Base-by-base conservation (phyloP, 108 stramenopile genomes). In the Poteriospumella lacustris region DNA sequence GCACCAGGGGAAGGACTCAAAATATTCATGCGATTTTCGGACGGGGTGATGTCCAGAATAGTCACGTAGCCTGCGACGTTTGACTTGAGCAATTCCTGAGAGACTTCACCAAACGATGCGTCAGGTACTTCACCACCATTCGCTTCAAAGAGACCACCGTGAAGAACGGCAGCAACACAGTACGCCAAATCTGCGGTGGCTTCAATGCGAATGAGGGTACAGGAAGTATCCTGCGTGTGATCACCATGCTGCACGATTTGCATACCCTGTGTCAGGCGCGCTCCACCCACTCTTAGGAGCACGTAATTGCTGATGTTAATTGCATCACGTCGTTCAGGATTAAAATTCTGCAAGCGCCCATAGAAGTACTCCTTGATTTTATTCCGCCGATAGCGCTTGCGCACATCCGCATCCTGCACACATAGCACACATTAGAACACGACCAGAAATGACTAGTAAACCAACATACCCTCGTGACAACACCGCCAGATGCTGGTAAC, bases 1-100 rank as follows among this genome's bases (percentile, higher is more conserved):
- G 81, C 78, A 19, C 85, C 85, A 24, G 82, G 85, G 31, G 82
- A 85, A 36, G 85, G 85, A 67, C 81, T 79, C 42, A 85, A 39
- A 1, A 84, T 80, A 9, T 43, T 78, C 24, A 85, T 78, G 41
- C 81, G 76, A 47, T 83, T 62, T 47, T 81, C 59, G 26, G 80
- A 80, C 44, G 83, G 58, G 58, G 83, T 82, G 39, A 85, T 82
- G 26, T 73, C 26, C 38, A 73, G n/a, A 42, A 73, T 56, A 38
- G 26, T 52, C 38, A 73, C 19, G 36, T 33, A 73, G 5, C 70
- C 70, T 33, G 70, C 70, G 31, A 73, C 41, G 42, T 73, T 73
- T 33, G 70, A 52, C 33, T 39, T 5, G 5, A 73, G 70, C 9
- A 73, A 5, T 33, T 12, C 3, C 5, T 5, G 12, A 29, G 47